A percentile compares a stretch with the other conserved stretches of the same genome.
These are phyloP conservation scores for Stephania yunnanensis DNA, from an alignment of 164 flowering plant genomes.

Conservation along the genomic window DNA sequence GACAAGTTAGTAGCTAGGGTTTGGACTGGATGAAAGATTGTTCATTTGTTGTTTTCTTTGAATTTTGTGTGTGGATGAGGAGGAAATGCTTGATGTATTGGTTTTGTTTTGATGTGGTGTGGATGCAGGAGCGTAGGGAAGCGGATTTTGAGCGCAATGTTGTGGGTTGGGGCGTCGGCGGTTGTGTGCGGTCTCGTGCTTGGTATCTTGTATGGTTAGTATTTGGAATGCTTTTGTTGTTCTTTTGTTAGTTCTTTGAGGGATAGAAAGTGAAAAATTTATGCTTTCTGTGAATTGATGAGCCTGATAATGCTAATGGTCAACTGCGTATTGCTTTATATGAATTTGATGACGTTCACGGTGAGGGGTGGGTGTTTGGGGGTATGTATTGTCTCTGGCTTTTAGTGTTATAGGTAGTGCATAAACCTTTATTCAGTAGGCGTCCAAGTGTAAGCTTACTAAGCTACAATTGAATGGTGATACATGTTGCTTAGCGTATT, in stretches of 20 bases:
- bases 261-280: no score
- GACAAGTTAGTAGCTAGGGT: constrained; percentile 55
- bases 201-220: constrained; percentile 66
- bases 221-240: not conserved
- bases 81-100: not conserved
- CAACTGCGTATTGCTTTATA: not conserved
- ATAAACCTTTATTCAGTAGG: not conserved
- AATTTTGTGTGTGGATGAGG: not conserved
- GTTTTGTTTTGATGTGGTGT: not conserved
- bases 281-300: not conserved
- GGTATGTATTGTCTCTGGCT: not conserved
- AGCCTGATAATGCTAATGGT: not conserved
- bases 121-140: constrained; percentile 52
- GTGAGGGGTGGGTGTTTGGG: not conserved
- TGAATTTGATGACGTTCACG: not conserved
- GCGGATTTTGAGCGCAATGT: constrained; percentile 48
- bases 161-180: constrained; percentile 53
- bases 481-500: not conserved
- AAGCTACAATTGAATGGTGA: not conserved
- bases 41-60: not conserved
- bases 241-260: not conserved
- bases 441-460: not conserved
- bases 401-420: not conserved
- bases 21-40: not conserved
- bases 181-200: constrained; percentile 60